Evolutionary conservation across 2,329 filamentous ascomycete genomes (phyloP).

Genomic region (Fusarium solani-melongenae): DNA sequence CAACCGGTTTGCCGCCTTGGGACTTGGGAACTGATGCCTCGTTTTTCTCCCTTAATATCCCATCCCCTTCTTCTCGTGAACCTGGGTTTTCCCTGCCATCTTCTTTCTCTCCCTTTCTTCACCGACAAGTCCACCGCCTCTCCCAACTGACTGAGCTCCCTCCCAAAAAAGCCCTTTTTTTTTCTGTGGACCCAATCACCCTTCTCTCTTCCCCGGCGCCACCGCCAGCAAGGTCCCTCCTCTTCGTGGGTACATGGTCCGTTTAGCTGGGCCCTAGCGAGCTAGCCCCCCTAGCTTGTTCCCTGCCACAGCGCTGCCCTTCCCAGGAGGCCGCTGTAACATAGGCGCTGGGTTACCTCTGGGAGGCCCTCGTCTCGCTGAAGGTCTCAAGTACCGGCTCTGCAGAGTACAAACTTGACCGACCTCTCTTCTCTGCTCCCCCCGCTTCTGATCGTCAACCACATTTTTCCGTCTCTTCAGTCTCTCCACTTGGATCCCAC

Average conservation of each 20-base stretch:
- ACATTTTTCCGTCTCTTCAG: slow-evolving; percentile 1
- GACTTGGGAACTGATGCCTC: slow-evolving; percentile 12
- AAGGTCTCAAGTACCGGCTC: slow-evolving; percentile 10
- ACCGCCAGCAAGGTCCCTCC: slow-evolving; percentile 25
- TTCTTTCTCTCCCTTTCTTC: slow-evolving; percentile 20
- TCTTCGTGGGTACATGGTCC: neutral
- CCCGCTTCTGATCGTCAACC: slow-evolving; percentile 12
- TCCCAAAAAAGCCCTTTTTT: slow-evolving; percentile 13
- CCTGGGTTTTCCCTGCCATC: slow-evolving; percentile 27
- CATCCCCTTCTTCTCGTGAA: slow-evolving; percentile 1
- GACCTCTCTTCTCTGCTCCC: neutral
- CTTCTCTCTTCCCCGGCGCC: slow-evolving; percentile 32
- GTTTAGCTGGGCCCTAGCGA: slow-evolving; percentile 22
- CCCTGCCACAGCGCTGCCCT: slow-evolving; percentile 11
- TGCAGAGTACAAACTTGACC: slow-evolving; percentile 13
- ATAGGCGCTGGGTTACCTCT: slow-evolving; percentile 27
- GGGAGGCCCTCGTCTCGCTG: slow-evolving; percentile 5
- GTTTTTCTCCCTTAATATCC: neutral
- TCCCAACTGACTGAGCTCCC: slow-evolving; percentile 6
- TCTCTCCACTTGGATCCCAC: slow-evolving; percentile 30
- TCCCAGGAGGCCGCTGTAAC: slow-evolving; percentile 35
- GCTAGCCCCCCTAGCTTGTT: slow-evolving; percentile 15
- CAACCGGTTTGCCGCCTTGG: slow-evolving; percentile 26
- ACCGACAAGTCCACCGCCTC: slow-evolving; percentile 41
- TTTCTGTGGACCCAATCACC: slow-evolving; percentile 13